These are phyloP conservation scores for Lactarius hatsudake DNA, from an alignment of 768 basidiomycete species.

Conservation along the genomic window DNA sequence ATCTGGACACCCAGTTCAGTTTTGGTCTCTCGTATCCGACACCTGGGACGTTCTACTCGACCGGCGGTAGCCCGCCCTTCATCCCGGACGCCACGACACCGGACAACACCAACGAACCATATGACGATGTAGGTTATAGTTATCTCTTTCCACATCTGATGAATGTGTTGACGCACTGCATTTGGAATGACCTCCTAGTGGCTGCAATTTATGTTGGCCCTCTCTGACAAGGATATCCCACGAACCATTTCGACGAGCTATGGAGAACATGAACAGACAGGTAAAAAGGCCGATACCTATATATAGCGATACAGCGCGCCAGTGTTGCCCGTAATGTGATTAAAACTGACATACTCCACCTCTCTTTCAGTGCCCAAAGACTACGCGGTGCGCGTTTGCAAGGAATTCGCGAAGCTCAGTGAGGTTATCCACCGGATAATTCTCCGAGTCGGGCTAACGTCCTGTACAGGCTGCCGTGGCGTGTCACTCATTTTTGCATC, in stretches of 20 bases:
- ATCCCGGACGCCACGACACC: slow-evolving; percentile 15
- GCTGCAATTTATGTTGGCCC: slow-evolving; percentile 55
- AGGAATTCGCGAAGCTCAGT: slow-evolving; percentile 62
- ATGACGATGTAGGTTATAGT: slow-evolving; percentile 11
- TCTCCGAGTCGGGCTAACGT: not conserved
- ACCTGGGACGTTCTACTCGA: slow-evolving; percentile 28
- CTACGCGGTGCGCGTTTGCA: slow-evolving; percentile 50
- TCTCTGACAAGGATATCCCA: slow-evolving; percentile 41
- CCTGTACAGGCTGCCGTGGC: slow-evolving; percentile 56
- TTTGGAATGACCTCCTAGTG: slow-evolving; percentile 39
- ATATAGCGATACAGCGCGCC: not conserved
- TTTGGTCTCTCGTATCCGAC: slow-evolving; percentile 31
- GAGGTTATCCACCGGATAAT: slow-evolving; percentile 7
- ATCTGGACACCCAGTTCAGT: slow-evolving; percentile 29
- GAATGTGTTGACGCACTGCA: not conserved
- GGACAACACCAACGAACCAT: slow-evolving; percentile 23
- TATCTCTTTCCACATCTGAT: not conserved
- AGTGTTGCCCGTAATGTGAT: not conserved
- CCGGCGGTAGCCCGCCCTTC: slow-evolving; percentile 30
- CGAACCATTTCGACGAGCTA: slow-evolving; percentile 71
- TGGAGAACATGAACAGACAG: slow-evolving; percentile 69
- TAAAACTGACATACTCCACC: not conserved
- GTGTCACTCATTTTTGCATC: slow-evolving; percentile 62
- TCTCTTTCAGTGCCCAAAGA: slow-evolving; percentile 43
- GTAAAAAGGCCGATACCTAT: slow-evolving; percentile 33